These are phyloP conservation scores for Irpex sp. DNA, from an alignment of 1,284 basidiomycete genomes.

Conservation along the genomic window DNA sequence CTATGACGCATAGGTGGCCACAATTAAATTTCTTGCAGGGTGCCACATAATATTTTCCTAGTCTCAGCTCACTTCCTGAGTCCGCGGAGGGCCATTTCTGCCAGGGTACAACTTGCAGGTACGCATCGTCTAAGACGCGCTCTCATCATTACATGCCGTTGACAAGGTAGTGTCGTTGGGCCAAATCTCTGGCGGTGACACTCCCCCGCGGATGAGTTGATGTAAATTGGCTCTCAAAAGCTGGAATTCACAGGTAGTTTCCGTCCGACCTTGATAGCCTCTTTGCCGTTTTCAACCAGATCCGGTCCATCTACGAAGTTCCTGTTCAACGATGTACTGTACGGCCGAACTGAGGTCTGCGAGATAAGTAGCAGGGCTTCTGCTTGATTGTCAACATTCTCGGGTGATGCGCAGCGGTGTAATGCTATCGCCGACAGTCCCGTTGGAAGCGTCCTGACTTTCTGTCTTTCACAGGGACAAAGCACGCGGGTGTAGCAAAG, in stretches of 20 bases:
- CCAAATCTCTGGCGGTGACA: constrained; percentile 26
- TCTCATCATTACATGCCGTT: background rate
- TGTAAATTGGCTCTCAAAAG: constrained; percentile 57
- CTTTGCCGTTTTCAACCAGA: constrained; percentile 62
- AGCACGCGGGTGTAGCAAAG: background rate
- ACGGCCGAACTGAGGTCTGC: constrained; percentile 73
- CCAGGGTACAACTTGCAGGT: background rate
- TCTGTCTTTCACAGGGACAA: constrained; percentile 21
- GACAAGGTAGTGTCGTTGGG: background rate
- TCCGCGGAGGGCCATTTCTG: constrained; percentile 46
- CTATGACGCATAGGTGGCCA: constrained; percentile 34
- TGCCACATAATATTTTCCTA: constrained; percentile 53
- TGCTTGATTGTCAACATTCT: constrained; percentile 32
- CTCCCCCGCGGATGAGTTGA: constrained; percentile 78
- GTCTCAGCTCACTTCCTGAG: constrained; percentile 44
- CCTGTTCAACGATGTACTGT: constrained; percentile 50
- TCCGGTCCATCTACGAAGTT: constrained; percentile 49
- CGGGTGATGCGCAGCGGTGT: background rate
- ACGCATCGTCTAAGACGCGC: background rate
- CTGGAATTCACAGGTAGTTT: constrained; percentile 60
- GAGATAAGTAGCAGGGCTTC: constrained; percentile 59
- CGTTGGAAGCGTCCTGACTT: constrained; percentile 46
- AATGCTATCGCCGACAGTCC: constrained; percentile 12
- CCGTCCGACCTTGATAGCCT: constrained; percentile 66
- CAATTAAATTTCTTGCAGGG: constrained; percentile 59